A percentile compares a stretch with the other conserved stretches of the same genome.
Evolutionary conservation across 169 alveolate species (phyloP).

Genomic region (Plasmodium yoelii): DNA sequence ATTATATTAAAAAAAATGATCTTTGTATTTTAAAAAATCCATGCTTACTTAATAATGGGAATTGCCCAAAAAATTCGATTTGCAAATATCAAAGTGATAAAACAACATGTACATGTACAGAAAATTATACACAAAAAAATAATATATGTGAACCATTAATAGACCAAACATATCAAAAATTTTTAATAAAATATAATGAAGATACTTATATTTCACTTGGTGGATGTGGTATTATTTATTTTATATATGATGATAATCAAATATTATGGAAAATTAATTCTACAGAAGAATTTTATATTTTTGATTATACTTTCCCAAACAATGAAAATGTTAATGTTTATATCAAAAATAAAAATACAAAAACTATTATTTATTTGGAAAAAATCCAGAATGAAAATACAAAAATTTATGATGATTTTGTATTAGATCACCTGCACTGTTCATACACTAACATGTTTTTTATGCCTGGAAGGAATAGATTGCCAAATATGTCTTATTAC

Average conservation of each 20-base stretch:
- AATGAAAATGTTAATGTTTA: conserved; percentile 11
- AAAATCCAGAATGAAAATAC: background rate
- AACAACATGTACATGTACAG: conserved; percentile 38
- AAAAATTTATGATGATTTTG: conserved; percentile 25
- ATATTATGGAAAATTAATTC: conserved; percentile 50
- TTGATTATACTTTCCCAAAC: conserved; percentile 30
- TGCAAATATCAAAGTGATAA: conserved; percentile 20
- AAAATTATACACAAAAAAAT: conserved; percentile 13
- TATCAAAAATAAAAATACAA: background rate
- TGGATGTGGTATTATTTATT: conserved; percentile 37
- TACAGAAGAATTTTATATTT: conserved; percentile 32
- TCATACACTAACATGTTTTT: conserved; percentile 21
- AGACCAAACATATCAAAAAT: background rate
- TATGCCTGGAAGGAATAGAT: too few relatives aligned
- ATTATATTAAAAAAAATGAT: conserved; percentile 24
- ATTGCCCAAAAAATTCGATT: conserved; percentile 27
- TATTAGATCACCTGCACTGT: conserved; percentile 21
- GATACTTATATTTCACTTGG: conserved; percentile 24
- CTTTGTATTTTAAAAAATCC: conserved; percentile 37
- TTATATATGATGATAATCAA: conserved; percentile 11
- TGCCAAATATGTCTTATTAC: too few relatives aligned
- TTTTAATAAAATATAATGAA: conserved; percentile 18
- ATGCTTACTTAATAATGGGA: conserved; percentile 44
- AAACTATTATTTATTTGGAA: conserved; percentile 24
- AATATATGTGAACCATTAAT: conserved; percentile 26